Conservation (phyloP, 208 protist species). For the Wallacemonas sp. region DNA sequence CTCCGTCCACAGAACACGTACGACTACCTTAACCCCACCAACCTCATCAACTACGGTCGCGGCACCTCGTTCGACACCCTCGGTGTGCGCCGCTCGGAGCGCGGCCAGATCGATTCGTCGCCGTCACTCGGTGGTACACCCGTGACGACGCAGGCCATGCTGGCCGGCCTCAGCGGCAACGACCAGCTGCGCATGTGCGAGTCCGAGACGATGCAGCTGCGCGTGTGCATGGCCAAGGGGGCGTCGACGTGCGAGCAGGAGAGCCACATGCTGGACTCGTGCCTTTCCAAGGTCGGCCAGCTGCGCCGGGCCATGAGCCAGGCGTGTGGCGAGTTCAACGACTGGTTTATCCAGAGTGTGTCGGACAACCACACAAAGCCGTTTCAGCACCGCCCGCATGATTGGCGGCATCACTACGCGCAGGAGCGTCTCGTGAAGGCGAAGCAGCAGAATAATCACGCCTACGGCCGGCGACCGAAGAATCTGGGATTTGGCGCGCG, state of each 20-base stretch:
- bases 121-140: slow-evolving; percentile 78
- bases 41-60: slow-evolving; percentile 88
- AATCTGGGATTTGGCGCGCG: slow-evolving; percentile 68
- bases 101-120: slow-evolving; percentile 81
- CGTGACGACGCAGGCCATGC: slow-evolving; percentile 78
- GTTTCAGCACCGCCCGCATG: slow-evolving; percentile 86
- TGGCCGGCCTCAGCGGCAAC: slow-evolving; percentile 79
- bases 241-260: slow-evolving; percentile 78
- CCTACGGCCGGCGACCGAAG: slow-evolving; percentile 82
- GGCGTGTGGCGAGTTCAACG: slow-evolving; percentile 78
- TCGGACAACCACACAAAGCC: slow-evolving; percentile 92
- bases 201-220: slow-evolving; percentile 82
- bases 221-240: slow-evolving; percentile 88
- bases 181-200: slow-evolving; percentile 83
- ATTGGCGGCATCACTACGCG: slow-evolving; percentile 86
- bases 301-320: slow-evolving; percentile 70
- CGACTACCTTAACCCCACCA: slow-evolving; percentile 89
- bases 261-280: slow-evolving; percentile 67
- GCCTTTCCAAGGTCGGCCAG: slow-evolving; percentile 76
- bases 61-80: slow-evolving; percentile 88
- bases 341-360: slow-evolving; percentile 91
- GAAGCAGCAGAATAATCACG: slow-evolving; percentile 74
- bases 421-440: slow-evolving; percentile 83
- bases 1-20: slow-evolving; percentile 77
- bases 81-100: slow-evolving; percentile 71